Percentiles rank a stretch among this genome's conserved stretches.
phyloP scores from a whole-genome alignment of 2,329 filamentous ascomycete genomes.

The Ceratocystis colombiana region DNA sequence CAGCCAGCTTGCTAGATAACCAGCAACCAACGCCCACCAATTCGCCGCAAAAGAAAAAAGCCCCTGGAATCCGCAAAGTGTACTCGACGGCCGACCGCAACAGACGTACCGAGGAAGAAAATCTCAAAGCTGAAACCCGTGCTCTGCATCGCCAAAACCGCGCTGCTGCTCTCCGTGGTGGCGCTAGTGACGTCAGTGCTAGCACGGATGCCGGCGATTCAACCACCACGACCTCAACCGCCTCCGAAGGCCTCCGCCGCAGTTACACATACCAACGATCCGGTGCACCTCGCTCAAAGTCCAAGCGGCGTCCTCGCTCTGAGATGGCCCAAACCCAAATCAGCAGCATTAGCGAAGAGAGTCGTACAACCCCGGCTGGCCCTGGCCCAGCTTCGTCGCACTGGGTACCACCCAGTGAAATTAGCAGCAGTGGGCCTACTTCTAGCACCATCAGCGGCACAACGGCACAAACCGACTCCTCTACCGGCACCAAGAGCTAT shows the following conservation, averaged over 20 bases:
- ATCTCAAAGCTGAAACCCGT: conserved; percentile 47
- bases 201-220: conserved; percentile 7
- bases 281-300: conserved; percentile 27
- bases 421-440: conserved; percentile 15
- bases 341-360: conserved; percentile 27
- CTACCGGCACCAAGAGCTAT: conserved; percentile 49
- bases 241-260: conserved; percentile 32
- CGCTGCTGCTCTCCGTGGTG: conserved; percentile 21
- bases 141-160: conserved; percentile 47
- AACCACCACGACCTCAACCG: conserved; percentile 18
- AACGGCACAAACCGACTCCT: conserved; percentile 33
- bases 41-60: conserved; percentile 40
- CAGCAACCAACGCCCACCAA: conserved; percentile 47
- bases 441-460: conserved; percentile 25
- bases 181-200: conserved; percentile 21
- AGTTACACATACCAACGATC: conserved; percentile 46
- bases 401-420: conserved; percentile 19
- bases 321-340: conserved; percentile 26
- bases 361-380: not conserved
- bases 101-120: conserved; percentile 43
- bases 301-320: conserved; percentile 29
- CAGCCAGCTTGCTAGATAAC: conserved; percentile 50
- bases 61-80: conserved; percentile 49
- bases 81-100: conserved; percentile 51
- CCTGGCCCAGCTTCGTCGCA: not conserved